phyloP scores from a whole-genome alignment of 805 yeast species.

The Cyberlindnera bimundalis region DNA sequence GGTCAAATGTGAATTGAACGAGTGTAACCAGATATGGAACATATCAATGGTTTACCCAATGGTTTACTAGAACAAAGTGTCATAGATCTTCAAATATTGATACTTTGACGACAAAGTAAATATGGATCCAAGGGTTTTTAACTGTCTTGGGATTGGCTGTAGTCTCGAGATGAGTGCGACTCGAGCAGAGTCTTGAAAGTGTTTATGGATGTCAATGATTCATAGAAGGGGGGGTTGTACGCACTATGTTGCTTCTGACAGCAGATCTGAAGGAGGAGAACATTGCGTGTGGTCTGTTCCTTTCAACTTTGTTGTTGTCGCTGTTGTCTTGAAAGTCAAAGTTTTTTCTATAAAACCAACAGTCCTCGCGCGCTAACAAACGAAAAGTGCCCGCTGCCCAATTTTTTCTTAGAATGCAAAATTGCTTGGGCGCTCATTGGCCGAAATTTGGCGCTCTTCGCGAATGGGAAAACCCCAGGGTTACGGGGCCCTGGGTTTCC shows the following conservation, averaged over 20 bases:
- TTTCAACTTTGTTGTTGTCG: not conserved
- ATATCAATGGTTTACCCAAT: no score
- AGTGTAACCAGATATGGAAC: no score
- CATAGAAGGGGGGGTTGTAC: conserved; percentile 7
- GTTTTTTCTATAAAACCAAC: conserved; percentile 4
- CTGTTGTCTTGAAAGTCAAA: conserved; percentile 7
- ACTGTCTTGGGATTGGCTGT: no score
- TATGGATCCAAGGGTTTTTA: no score
- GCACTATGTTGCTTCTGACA: conserved; percentile 31
- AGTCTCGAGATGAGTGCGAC: not conserved
- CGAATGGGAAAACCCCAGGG: conserved; percentile 3
- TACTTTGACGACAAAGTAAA: no score
- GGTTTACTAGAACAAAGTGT: no score
- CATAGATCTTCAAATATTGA: no score
- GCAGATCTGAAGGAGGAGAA: conserved; percentile 32
- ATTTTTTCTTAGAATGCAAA: conserved; percentile 16
- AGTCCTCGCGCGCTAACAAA: not conserved
- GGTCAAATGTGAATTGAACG: no score
- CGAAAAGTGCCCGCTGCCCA: conserved; percentile 9
- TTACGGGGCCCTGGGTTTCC: conserved; percentile 14
- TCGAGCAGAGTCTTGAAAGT: not conserved
- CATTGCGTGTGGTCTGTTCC: conserved; percentile 18
- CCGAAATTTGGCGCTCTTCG: conserved; percentile 11
- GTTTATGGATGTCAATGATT: not conserved
- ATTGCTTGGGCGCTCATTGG: conserved; percentile 26